These are phyloP conservation scores for Boletus patriciae DNA, from an alignment of 768 basidiomycete species.

Conservation along the genomic window DNA sequence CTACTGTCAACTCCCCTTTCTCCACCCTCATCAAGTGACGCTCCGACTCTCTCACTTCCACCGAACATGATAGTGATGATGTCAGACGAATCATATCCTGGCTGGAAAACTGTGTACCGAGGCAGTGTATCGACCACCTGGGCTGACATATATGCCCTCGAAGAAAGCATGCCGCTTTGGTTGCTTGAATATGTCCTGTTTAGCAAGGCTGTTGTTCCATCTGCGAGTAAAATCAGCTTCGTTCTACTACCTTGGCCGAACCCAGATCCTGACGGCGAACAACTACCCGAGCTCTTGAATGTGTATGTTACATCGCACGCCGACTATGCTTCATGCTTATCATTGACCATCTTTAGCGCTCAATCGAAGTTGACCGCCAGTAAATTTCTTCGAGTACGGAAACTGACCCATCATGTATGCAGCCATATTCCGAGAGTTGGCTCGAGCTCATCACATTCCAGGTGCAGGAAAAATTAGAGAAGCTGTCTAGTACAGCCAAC, in stretches of 20 bases:
- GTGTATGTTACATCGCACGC: conserved; percentile 53
- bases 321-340: background rate
- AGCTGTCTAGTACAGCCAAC: conserved; percentile 40
- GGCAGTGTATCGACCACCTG: conserved; percentile 62
- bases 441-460: conserved; percentile 29
- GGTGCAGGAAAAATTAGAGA: conserved; percentile 85
- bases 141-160: conserved; percentile 55
- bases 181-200: conserved; percentile 81
- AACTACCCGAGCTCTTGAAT: conserved; percentile 79
- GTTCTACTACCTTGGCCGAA: conserved; percentile 76
- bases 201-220: conserved; percentile 53
- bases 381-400: conserved; percentile 80
- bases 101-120: conserved; percentile 77
- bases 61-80: conserved; percentile 67
- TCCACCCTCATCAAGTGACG: conserved; percentile 72
- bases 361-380: conserved; percentile 89
- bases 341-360: conserved; percentile 39
- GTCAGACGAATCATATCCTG: conserved; percentile 74
- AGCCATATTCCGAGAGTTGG: background rate
- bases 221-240: conserved; percentile 81
- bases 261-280: conserved; percentile 55
- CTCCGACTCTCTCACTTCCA: conserved; percentile 63
- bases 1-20: conserved; percentile 55
- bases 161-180: conserved; percentile 85
- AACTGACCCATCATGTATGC: conserved; percentile 79